Percentiles rank a stretch among this genome's conserved stretches.
Conservation (phyloP, 768 basidiomycete genomes). For the Sporobolomyces roseus region DNA sequence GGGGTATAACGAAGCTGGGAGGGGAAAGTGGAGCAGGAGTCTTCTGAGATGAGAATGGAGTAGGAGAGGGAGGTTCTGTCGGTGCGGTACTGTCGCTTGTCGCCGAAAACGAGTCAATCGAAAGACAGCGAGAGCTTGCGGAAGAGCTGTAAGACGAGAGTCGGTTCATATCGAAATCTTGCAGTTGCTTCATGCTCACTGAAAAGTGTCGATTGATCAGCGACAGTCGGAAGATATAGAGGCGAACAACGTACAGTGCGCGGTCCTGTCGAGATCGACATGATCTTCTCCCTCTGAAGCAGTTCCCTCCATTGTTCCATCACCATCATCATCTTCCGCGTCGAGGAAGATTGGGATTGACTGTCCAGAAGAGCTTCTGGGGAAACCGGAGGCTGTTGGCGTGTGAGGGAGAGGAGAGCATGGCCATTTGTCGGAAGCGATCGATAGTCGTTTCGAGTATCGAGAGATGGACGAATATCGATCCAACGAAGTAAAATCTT, state of each 20-base stretch:
- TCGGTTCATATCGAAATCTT: constrained; percentile 6
- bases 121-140: constrained; percentile 9
- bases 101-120: constrained; percentile 5
- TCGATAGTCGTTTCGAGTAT: constrained; percentile 10
- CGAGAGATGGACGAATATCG: neutral
- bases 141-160: constrained; percentile 1
- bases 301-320: neutral
- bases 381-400: neutral
- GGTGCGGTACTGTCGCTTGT: constrained; percentile 20
- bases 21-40: neutral
- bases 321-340: neutral
- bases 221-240: too few species aligned
- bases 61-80: constrained; percentile 16
- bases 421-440: constrained; percentile 3
- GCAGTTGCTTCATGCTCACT: neutral
- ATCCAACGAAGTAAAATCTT: neutral
- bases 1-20: neutral
- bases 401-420: constrained; percentile 7
- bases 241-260: neutral
- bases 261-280: too few species aligned
- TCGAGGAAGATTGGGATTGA: constrained; percentile 25
- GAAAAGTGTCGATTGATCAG: neutral
- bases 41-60: neutral
- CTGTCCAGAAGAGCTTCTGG: constrained; percentile 5
- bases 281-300: too few species aligned